Evolutionary conservation across 345 rosid genomes (phyloP), one percentile per base, ranked within the genome.

Genomic region (Moringa oleifera): DNA sequence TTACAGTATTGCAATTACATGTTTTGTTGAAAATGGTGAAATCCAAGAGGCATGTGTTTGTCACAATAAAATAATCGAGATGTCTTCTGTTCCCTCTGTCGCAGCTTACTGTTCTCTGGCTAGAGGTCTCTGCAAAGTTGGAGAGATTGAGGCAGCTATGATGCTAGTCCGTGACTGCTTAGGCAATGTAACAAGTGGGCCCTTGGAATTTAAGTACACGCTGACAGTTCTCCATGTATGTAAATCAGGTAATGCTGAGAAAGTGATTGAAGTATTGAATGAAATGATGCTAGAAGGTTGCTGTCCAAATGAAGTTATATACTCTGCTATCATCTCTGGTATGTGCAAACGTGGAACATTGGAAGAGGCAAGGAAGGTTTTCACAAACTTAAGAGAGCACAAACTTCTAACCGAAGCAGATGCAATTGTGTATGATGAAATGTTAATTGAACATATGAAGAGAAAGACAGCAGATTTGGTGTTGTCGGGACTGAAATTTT

Each of bases 111-210:
- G 57, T 64, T 82, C 85, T 69, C 87, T 93, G 9, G 81, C 88
- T 21, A 77, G 53, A 75, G 92, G 90, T 58, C 89, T 93, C 20
- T 76, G 94, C 81, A 75, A 64, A 70, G 77, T 81, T 21, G 90
- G 98, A 67, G 98, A 90, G 79, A 86, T 86, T 7, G 96, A 93
- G 72, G 88, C 83, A 0, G 82, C 84, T 53, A 83, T 88, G 88
- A 75, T 85, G 86, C 80, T 93, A 37, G 88, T 90, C 50, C 86
- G 90, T 28, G 96, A 90, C 47, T 93, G 97, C 84, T 71, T 93
- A 19, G 90, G 83, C 20, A 90, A 72, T 61, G 75, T 86, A 68
- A 55, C 79, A 18, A 88, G 66, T 67, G 90, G 94, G 56, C 97
- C 97, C 1, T 66, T 76, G 82, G 90, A 77, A 63, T 93, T 93